phyloP scores from a whole-genome alignment of 2,329 filamentous ascomycete genomes.

The Fusarium penzigii region DNA sequence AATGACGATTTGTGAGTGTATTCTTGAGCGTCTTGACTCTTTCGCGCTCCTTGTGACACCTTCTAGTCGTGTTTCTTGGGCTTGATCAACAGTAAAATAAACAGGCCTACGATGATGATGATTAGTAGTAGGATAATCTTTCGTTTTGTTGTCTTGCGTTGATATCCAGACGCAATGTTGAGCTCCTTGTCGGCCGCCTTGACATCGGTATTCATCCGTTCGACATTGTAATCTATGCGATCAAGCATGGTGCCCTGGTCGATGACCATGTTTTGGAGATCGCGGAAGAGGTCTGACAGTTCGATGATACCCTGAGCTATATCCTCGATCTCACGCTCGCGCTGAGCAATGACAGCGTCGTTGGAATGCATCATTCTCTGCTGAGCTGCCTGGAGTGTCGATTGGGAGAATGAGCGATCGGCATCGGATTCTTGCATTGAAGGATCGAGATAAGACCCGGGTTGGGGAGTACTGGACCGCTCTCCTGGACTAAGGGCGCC shows the following conservation, averaged over 20 bases:
- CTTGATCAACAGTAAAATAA: conserved; percentile 82
- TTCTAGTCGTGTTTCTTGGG: conserved; percentile 57
- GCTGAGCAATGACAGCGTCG: conserved; percentile 83
- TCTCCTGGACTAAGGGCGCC: conserved; percentile 52
- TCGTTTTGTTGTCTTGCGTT: conserved; percentile 83
- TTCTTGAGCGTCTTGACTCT: conserved; percentile 10
- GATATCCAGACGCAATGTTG: conserved; percentile 83
- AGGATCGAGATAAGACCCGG: conserved; percentile 71
- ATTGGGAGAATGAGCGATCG: conserved; percentile 89
- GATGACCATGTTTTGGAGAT: conserved; percentile 93
- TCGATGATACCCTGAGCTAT: conserved; percentile 99
- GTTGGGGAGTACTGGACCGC: conserved; percentile 52
- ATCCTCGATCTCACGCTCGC: conserved; percentile 95
- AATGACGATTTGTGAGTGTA: conserved; percentile 11
- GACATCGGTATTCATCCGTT: conserved; percentile 90
- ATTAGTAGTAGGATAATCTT: conserved; percentile 91
- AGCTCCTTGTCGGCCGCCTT: conserved; percentile 93
- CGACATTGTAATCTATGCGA: conserved; percentile 97
- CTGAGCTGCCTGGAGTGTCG: conserved; percentile 79
- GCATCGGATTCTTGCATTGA: conserved; percentile 91
- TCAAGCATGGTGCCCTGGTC: conserved; percentile 90
- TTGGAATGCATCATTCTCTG: conserved; percentile 70
- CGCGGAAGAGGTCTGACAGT: conserved; percentile 92
- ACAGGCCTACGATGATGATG: conserved; percentile 79
- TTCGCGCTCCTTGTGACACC: conserved; percentile 3